phyloP scores from a whole-genome alignment of 192 early-diverging fungal genomes.

The Mycoemilia scoparia region DNA sequence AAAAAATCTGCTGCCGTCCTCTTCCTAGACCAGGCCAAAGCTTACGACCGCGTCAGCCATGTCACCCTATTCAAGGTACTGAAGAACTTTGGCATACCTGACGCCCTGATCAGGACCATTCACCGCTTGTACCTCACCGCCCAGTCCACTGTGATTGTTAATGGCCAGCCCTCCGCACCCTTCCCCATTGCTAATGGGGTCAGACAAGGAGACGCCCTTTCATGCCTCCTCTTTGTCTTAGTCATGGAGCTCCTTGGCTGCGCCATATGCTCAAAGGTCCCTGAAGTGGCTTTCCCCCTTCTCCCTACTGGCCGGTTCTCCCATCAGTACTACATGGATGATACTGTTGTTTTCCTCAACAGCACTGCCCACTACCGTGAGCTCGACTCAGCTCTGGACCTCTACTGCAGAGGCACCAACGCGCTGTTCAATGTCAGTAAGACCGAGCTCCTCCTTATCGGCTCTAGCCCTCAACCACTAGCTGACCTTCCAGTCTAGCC shows the following conservation, averaged over 20 bases:
- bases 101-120: background rate
- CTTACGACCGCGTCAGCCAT: constrained; percentile 4
- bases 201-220: constrained; percentile 2
- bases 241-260: constrained; percentile 1
- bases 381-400: constrained; percentile 1
- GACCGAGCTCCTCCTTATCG: constrained; percentile 1
- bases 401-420: constrained; percentile 4
- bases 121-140: constrained; percentile 1
- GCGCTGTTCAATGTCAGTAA: constrained; percentile 3
- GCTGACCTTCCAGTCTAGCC: no score
- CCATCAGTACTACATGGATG: constrained; percentile 7
- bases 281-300: background rate
- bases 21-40: constrained; percentile 9
- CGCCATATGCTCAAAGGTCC: constrained; percentile 1
- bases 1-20: background rate
- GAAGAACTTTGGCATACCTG: background rate
- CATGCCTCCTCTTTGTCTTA: constrained; percentile 2
- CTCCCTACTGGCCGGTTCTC: no score
- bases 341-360: constrained; percentile 2
- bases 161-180: background rate
- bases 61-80: constrained; percentile 4
- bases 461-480: no score
- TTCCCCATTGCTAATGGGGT: constrained; percentile 3
- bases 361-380: background rate
- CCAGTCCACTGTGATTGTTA: no score